Evolutionary conservation across 345 rosid species (phyloP), one percentile per base, ranked within the genome.

Genomic region (Limnanthes douglasii): DNA sequence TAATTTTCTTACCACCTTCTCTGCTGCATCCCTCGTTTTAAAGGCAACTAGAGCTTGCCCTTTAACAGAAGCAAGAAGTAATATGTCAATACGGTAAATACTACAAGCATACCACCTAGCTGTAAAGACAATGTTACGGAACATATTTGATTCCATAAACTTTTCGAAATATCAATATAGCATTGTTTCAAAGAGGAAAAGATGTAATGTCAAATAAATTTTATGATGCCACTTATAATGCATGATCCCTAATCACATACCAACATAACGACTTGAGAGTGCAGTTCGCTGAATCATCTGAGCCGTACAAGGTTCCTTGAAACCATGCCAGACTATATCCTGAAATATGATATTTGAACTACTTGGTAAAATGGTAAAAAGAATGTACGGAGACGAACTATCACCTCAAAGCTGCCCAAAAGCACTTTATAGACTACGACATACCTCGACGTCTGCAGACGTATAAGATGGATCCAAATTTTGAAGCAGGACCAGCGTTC

Each of bases 41-140:
- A 90, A 75, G 56, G 78, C 68, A 43, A 62, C 71, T 55, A 73
- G 59, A 43, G 94, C 96, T 63, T 65, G 69, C 54, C 93, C 99
- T 92, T 29, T 41, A 48, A 35, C 32, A 57, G 24, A 39, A 53
- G 38, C 43, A 32, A 29, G 37, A n/a, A n/a, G n/a, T n/a, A n/a
- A n/a, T n/a, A n/a, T n/a, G n/a, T n/a, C n/a, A n/a, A n/a, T n/a
- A n/a, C n/a, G n/a, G n/a, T n/a, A n/a, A n/a, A n/a, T n/a, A n/a
- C n/a, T n/a, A n/a, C n/a, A n/a, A n/a, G n/a, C n/a, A n/a, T n/a
- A n/a, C n/a, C n/a, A n/a, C n/a, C n/a, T n/a, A n/a, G n/a, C n/a
- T n/a, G n/a, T n/a, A n/a, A n/a, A 33, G 37, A 25, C 36, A 37
- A 26, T 6, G 19, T 27, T 34, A 18, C 18, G 18, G 12, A 32